phyloP scores from a whole-genome alignment of 2,329 filamentous ascomycete genomes.

The Cercospora beticola region DNA sequence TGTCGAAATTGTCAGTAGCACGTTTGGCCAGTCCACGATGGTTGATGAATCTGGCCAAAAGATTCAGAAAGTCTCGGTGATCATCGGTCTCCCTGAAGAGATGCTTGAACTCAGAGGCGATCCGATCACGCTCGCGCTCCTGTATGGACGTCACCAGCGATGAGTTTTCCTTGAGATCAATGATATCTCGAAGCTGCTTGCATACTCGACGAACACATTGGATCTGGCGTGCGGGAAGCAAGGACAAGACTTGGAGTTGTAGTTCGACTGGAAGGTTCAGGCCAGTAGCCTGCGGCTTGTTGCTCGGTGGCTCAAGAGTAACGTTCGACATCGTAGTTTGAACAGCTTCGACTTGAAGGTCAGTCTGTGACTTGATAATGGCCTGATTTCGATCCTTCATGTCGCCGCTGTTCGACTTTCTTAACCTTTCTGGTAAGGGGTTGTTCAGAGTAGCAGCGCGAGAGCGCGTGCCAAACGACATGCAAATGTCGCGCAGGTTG shows the following conservation, averaged over 20 bases:
- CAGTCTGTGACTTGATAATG: neutral
- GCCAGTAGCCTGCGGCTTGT: neutral
- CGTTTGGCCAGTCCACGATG: neutral
- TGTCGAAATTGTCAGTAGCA: neutral
- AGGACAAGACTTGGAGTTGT: neutral
- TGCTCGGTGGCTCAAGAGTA: neutral
- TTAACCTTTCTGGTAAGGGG: no score
- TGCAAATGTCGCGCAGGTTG: no score
- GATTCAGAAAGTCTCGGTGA: neutral
- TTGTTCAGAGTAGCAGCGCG: no score
- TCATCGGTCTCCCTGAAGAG: neutral
- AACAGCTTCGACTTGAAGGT: neutral
- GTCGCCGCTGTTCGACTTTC: neutral
- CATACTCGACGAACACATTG: neutral
- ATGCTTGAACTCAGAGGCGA: neutral
- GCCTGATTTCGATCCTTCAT: neutral
- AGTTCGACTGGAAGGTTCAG: neutral
- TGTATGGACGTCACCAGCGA: neutral
- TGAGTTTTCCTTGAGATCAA: neutral
- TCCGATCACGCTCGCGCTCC: neutral
- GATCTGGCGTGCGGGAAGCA: neutral
- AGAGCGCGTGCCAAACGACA: no score
- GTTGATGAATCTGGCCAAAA: neutral
- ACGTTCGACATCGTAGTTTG: neutral
- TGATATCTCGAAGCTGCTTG: neutral